Percentiles rank a stretch among this genome's conserved stretches.
Conservation (phyloP, 2,329 filamentous ascomycete genomes). For the Ophiocordyceps robertsii region DNA sequence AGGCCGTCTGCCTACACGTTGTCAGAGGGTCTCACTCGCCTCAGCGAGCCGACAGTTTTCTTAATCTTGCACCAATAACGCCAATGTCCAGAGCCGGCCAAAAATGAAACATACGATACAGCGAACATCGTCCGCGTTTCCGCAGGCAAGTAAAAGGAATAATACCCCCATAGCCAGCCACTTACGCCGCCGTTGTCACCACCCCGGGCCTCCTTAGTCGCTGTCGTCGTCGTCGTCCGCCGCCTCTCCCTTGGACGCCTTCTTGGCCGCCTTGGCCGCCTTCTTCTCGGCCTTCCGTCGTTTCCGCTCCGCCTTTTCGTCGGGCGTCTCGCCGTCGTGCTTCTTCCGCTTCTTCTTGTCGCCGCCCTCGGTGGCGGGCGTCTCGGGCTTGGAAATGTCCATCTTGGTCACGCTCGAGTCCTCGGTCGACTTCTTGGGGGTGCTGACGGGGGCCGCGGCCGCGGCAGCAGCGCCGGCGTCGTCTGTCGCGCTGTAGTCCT, state of each 20-base stretch:
- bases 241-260: slow-evolving; percentile 35
- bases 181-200: not conserved
- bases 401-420: slow-evolving; percentile 19
- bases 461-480: slow-evolving; percentile 29
- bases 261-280: slow-evolving; percentile 42
- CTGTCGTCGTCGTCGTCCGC: slow-evolving; percentile 32
- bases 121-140: not conserved
- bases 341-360: slow-evolving; percentile 64
- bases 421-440: slow-evolving; percentile 21
- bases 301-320: slow-evolving; percentile 52
- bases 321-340: slow-evolving; percentile 62
- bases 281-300: slow-evolving; percentile 48
- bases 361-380: slow-evolving; percentile 33
- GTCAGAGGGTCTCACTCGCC: too few relatives aligned
- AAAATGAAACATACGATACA: not conserved
- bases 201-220: slow-evolving; percentile 3
- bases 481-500: slow-evolving; percentile 61
- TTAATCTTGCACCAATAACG: too few relatives aligned
- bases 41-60: too few relatives aligned
- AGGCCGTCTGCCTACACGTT: too few relatives aligned
- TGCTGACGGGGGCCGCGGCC: slow-evolving; percentile 30
- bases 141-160: not conserved
- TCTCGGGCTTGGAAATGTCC: slow-evolving; percentile 20
- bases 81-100: not conserved
- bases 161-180: slow-evolving; percentile 6